Evolutionary conservation across 805 yeast species (phyloP).

Genomic region (Candida vartiovaarae): DNA sequence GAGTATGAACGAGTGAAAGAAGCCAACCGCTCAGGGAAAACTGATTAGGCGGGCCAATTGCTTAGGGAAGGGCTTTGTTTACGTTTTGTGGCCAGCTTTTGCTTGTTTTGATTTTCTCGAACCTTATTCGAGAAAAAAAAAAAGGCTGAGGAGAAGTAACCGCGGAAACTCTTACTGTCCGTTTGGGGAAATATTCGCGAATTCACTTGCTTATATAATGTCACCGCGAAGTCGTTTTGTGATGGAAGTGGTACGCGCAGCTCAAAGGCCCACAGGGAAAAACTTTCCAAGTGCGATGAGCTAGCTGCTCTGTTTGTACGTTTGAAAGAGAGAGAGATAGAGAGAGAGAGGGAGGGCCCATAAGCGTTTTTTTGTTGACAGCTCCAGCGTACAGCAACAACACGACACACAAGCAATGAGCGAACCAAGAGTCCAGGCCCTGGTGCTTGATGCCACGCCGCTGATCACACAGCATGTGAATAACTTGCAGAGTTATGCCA

Average conservation of each 20-base stretch:
- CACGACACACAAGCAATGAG: conserved; percentile 1
- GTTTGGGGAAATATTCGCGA: too few species aligned
- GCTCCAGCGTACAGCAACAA: neutral
- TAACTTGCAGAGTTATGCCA: conserved; percentile 62
- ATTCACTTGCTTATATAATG: too few species aligned
- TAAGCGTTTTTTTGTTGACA: too few species aligned
- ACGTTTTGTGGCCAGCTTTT: neutral
- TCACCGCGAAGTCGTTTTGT: too few species aligned
- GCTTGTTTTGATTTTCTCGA: neutral
- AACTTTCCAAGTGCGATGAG: neutral
- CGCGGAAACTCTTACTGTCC: too few species aligned
- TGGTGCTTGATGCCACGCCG: conserved; percentile 94
- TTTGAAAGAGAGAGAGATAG: neutral
- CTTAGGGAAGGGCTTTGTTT: neutral
- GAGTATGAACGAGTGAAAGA: too few species aligned
- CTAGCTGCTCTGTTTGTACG: too few species aligned
- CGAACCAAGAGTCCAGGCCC: conserved; percentile 21
- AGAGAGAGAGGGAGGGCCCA: too few species aligned
- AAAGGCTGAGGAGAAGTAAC: too few species aligned
- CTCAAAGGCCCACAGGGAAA: neutral
- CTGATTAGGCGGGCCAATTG: too few species aligned
- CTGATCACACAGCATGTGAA: conserved; percentile 79
- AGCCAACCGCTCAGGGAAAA: too few species aligned
- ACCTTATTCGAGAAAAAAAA: too few species aligned
- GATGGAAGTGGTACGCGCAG: neutral